Base-by-base conservation (phyloP, 2,329 filamentous ascomycete genomes). In the Colletotrichum liaoningense region DNA sequence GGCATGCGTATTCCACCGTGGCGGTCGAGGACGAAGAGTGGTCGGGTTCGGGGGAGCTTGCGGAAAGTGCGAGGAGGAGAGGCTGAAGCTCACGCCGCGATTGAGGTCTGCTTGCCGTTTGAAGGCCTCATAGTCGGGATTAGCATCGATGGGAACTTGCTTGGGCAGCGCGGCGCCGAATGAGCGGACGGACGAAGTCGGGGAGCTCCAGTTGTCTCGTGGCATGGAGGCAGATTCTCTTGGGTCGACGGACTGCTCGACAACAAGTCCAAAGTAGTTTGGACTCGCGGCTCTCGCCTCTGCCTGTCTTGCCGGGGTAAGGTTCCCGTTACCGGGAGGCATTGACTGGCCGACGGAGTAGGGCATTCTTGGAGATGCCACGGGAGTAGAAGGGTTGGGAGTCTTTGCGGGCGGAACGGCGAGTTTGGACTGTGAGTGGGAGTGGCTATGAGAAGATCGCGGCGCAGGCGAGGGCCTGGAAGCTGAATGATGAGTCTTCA, bases 61-160 rank as follows among this genome's bases (percentile, higher is more conserved):
- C 28, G 83, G 81, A 74, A 89, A 88, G 72, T 88, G 85, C 1
- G 86, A 77, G 58, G 83, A 80, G 70, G 84, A 82, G 9, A 92
- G 81, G 42, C 81, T 86, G 76, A 90, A 90, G 0, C 83, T 79
- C 59, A 81, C 85, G 62, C 84, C 82, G 56, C 84, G 83, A 76
- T 92, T 92, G 46, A 89, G 86, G 78, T 95, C 93, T n/a, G 91
- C 89, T 78, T 95, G 92, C 75, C 88, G 90, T 77, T 88, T 88
- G 80, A 97, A 96, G 2, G 93, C 93, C 80, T 96, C 94, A 75
- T 93, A 96, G n/a, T 95, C 92, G 7, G 93, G 90, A 78, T 95
- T 95, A 42, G 92, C 90, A 78, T 96, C 93, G 63, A 94, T 84
- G 0, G 94, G 89, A 7, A 95, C 84, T 75, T 92, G 88, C 75